Conservation (phyloP, 2,329 filamentous ascomycete genomes). For the Thyridium curvatum region DNA sequence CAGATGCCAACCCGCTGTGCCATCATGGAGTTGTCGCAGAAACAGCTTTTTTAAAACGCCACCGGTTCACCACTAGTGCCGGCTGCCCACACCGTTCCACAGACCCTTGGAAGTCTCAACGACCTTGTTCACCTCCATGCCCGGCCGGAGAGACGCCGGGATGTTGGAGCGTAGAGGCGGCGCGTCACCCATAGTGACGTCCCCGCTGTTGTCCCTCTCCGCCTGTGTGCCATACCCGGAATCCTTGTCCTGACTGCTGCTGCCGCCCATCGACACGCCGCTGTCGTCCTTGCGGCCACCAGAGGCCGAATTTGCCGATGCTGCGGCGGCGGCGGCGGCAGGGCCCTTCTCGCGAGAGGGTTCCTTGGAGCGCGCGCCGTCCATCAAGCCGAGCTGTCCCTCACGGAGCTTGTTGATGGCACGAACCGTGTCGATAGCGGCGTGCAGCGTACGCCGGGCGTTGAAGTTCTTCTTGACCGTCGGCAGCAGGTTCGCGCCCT, state of each 20-base stretch:
- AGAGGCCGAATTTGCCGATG: conserved; percentile 4
- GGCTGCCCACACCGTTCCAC: conserved; percentile 38
- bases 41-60: too few species aligned
- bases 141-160: conserved; percentile 48
- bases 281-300: conserved; percentile 35
- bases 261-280: conserved; percentile 29
- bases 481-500: conserved; percentile 58
- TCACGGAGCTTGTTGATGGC: conserved; percentile 67
- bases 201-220: conserved; percentile 24
- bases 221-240: conserved; percentile 42
- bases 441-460: conserved; percentile 60
- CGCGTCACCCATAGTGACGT: conserved; percentile 44
- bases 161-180: conserved; percentile 13
- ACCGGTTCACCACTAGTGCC: conserved; percentile 9
- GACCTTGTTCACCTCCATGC: conserved; percentile 47
- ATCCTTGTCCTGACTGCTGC: conserved; percentile 25
- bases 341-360: conserved; percentile 28
- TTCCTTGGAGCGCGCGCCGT: conserved; percentile 49
- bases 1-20: too few species aligned
- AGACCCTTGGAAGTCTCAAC: conserved; percentile 60
- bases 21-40: too few species aligned
- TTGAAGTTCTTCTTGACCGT: conserved; percentile 73
- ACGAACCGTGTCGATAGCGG: conserved; percentile 64
- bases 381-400: conserved; percentile 54
- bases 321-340: conserved; percentile 1